A percentile compares a stretch with the other conserved stretches of the same genome.
phyloP scores from a whole-genome alignment of 805 yeast species.

The Teunomyces barrocoloradensis region DNA sequence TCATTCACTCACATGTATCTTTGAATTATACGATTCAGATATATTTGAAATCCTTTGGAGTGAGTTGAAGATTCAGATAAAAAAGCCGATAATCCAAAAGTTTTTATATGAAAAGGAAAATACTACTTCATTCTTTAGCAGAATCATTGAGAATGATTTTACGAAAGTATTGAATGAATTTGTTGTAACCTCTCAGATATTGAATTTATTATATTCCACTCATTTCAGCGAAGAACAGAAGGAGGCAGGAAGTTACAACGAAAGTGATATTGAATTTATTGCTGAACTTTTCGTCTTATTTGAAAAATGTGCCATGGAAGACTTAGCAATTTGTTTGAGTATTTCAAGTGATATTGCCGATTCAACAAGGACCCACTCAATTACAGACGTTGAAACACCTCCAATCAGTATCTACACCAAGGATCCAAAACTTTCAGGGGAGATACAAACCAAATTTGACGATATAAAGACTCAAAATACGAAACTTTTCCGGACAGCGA shows the following conservation, averaged over 20 bases:
- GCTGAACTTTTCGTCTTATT: constrained; percentile 38
- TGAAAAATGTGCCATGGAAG: constrained; percentile 55
- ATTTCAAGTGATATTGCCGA: constrained; percentile 48
- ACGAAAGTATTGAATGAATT: neutral
- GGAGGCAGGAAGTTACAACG: constrained; percentile 44
- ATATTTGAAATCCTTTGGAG: neutral
- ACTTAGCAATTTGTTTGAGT: constrained; percentile 45
- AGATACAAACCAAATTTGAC: neutral
- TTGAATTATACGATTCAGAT: neutral
- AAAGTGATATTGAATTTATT: constrained; percentile 36
- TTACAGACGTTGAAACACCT: constrained; percentile 27
- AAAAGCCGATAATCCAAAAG: neutral
- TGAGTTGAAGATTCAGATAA: constrained; percentile 1
- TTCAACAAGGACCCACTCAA: constrained; percentile 38
- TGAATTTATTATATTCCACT: neutral
- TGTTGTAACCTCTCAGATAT: neutral
- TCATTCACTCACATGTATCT: neutral
- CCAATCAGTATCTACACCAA: constrained; percentile 44
- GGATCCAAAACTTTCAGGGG: constrained; percentile 16
- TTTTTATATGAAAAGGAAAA: neutral
- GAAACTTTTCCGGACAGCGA: neutral
- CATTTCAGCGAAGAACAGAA: neutral
- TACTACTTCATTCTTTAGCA: neutral
- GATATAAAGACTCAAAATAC: neutral
- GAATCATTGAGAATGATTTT: neutral